Base-by-base conservation (phyloP, 768 basidiomycete genomes). In the Mycena filopes region DNA sequence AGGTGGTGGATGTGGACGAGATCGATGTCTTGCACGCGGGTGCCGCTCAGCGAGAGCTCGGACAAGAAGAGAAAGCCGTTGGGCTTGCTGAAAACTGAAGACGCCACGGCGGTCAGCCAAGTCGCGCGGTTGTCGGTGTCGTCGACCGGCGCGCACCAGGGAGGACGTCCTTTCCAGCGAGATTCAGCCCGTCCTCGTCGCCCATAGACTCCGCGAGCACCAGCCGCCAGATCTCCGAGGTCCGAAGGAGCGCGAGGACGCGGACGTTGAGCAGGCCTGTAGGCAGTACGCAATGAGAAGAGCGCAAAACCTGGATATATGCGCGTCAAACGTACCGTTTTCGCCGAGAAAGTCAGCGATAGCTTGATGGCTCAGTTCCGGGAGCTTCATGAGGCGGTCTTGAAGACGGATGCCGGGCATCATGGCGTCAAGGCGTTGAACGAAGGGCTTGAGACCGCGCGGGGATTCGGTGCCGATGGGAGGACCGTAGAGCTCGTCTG, bases 1-100 rank as follows among this genome's bases (percentile, higher is more conserved):
- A 90, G 81, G 63, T 83, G 84, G 58, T 86, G 84, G 23, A 90
- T 81, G 59, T 84, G 76, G 16, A 78, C 73, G 20, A 91, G 70
- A 65, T 87, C 85, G 46, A 79, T 78, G 68, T 89, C 83, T 29
- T 76, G 69, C 9, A 90, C 72, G 15, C 66, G 76, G 15, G 81
- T 79, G 25, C 80, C 81, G 33, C 77, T 78, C 54, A 90, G 81
- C 4, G 82, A 83, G n/a, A 90, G 80, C 54, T 84, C 80, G 9
- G 77, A 70, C 28, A 90, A 77, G 60, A 77, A 82, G 11, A 77
- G 76, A 71, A 88, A 91, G 67, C 82, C 83, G 63, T 84, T 80
- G 1, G 84, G 82, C 60, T 79, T 81, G 55, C 78, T 76, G 68
- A 90, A 86, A 6, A 82, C 88, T 88, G 67, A n/a, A 49, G 18